Percentiles rank a stretch among this genome's conserved stretches.
Evolutionary conservation across 2,329 filamentous ascomycete species (phyloP).

Genomic region (Cercospora canescens): DNA sequence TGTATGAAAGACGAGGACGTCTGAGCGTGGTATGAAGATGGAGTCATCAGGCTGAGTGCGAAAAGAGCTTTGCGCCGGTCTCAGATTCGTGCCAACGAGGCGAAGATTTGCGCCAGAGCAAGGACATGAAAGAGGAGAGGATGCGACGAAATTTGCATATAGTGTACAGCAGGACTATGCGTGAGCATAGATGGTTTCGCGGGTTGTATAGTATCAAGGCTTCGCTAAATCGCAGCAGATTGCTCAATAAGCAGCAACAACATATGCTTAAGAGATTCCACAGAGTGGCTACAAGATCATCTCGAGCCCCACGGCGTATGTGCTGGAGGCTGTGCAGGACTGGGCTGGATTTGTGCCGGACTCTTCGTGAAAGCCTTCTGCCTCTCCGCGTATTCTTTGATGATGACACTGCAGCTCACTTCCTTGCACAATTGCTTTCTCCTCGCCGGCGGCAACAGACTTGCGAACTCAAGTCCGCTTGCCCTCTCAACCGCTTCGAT

Average conservation of each 20-base stretch:
- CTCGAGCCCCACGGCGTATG: conserved; percentile 3
- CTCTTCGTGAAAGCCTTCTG: conserved; percentile 48
- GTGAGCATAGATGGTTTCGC: not conserved
- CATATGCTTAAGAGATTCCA: not conserved
- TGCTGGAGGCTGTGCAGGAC: not conserved
- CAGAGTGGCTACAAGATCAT: not conserved
- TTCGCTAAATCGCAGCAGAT: conserved; percentile 8
- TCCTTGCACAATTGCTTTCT: conserved; percentile 83
- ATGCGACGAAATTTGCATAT: not conserved
- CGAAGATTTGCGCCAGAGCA: not conserved
- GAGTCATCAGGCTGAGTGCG: not conserved
- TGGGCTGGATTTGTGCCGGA: conserved; percentile 32
- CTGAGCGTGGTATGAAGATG: not conserved
- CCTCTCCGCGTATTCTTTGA: conserved; percentile 72
- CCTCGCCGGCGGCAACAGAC: conserved; percentile 70
- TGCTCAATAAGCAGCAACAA: not conserved
- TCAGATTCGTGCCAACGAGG: not conserved
- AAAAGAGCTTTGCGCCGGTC: conserved; percentile 15
- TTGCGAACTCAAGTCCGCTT: conserved; percentile 86
- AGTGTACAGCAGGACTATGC: not conserved
- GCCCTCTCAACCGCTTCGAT: conserved; percentile 90
- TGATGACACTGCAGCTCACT: conserved; percentile 76
- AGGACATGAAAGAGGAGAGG: not conserved
- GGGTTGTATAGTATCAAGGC: not conserved
- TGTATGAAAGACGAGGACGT: not conserved